Evolutionary conservation across 1,139 yeast genomes (phyloP).

Genomic region (Pneumocystis canis): DNA sequence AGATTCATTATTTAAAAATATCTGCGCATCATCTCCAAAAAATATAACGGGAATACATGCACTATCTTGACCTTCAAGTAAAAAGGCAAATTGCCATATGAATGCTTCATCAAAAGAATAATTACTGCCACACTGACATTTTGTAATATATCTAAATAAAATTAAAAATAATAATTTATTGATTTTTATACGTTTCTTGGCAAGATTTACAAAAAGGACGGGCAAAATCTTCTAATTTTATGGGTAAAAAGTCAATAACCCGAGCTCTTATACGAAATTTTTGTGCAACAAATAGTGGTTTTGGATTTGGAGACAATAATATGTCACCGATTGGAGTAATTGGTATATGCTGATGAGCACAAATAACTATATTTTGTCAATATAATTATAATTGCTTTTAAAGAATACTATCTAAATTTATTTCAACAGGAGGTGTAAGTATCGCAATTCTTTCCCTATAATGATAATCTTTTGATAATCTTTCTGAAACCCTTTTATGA

Average conservation of each 20-base stretch:
- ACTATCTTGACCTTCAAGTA: slow-evolving; percentile 11
- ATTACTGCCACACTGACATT: background rate
- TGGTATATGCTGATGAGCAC: slow-evolving; percentile 7
- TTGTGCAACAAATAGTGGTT: slow-evolving; percentile 6
- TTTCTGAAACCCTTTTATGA: slow-evolving; percentile 4
- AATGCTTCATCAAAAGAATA: slow-evolving; percentile 6
- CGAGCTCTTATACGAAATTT: slow-evolving; percentile 10
- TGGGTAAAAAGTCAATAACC: slow-evolving; percentile 9
- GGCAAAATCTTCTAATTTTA: slow-evolving; percentile 9
- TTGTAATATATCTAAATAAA: slow-evolving; percentile 1
- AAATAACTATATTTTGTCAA: background rate
- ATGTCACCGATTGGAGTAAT: slow-evolving; percentile 10
- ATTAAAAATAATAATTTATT: background rate
- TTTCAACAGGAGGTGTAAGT: slow-evolving; percentile 6
- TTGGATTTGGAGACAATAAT: slow-evolving; percentile 1
- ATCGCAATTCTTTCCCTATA: background rate
- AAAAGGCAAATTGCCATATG: slow-evolving; percentile 6
- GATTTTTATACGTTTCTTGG: slow-evolving; percentile 5
- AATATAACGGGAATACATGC: slow-evolving; percentile 9
- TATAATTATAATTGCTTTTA: background rate
- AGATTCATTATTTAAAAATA: slow-evolving; percentile 5
- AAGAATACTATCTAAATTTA: slow-evolving; percentile 4
- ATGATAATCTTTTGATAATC: background rate
- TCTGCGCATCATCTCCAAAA: slow-evolving; percentile 9
- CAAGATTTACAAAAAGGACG: slow-evolving; percentile 9